phyloP scores from a whole-genome alignment of 78 protist genomes.

The Polysphondylium violaceum region DNA sequence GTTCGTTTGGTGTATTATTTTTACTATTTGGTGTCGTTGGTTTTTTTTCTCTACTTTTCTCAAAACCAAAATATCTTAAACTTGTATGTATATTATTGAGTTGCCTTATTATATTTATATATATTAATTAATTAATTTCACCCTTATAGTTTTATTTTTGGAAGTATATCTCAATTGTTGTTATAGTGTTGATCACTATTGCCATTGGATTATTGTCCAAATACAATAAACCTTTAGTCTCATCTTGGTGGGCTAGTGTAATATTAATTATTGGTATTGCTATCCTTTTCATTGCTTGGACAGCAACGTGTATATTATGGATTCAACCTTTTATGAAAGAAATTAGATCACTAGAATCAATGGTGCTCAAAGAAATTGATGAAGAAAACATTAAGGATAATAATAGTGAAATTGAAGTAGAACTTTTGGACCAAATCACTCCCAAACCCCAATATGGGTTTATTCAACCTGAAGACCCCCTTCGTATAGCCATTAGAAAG shows the following conservation, averaged over 20 bases:
- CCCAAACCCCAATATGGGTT: constrained; percentile 65
- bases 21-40: constrained; percentile 5
- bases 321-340: constrained; percentile 24
- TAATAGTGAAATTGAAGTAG: constrained; percentile 24
- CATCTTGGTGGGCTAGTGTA: constrained; percentile 28
- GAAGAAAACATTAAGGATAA: constrained; percentile 33
- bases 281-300: constrained; percentile 27
- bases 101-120: background rate
- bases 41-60: background rate
- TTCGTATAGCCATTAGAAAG: constrained; percentile 50
- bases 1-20: constrained; percentile 19
- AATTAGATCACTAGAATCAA: background rate
- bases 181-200: constrained; percentile 14
- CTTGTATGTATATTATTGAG: too few relatives aligned
- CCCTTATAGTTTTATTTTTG: constrained; percentile 39
- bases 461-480: constrained; percentile 53
- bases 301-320: constrained; percentile 34
- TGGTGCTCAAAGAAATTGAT: constrained; percentile 27
- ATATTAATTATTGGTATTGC: constrained; percentile 34
- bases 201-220: constrained; percentile 40
- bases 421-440: constrained; percentile 24
- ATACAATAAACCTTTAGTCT: background rate
- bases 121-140: background rate
- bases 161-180: constrained; percentile 15
- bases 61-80: background rate